Base-by-base conservation (phyloP, 2,329 filamentous ascomycete species). In the Knufia fluminis region DNA sequence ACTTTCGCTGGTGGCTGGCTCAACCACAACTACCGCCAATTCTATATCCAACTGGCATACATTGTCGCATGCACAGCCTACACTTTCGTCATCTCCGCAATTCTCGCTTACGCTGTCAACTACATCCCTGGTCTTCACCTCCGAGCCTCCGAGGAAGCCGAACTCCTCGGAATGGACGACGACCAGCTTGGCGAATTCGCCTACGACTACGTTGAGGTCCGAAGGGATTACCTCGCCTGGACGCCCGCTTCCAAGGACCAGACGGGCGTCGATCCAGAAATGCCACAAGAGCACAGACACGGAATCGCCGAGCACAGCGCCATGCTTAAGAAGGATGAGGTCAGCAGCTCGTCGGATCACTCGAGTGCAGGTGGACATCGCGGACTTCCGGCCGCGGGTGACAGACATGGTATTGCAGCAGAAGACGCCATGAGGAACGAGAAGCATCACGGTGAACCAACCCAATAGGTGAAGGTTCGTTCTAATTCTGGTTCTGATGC, bases 51-150 rank as follows among this genome's bases (percentile, higher is more conserved):
- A 65, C 70, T 86, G 47, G 82, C 82, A 50, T 84, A 83, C 63
- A 77, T 80, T 57, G 73, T 78, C 40, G 79, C 83, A 44, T 75
- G 76, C 47, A 79, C 80, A 62, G 74, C 70, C 47, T 87, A 84
- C 71, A 73, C 81, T 24, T 86, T 86, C 60, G 72, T 75, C 52
- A 66, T 86, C 52, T 83, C 80, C 52, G 82, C 80, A 66, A 62
- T 85, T 57, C 83, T 87, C 59, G 77, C 85, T 22, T 85, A 83
- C 66, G 64, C 79, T 50, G 76, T 87, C 69, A 86, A 87, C 71
- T 73, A 82, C 54, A 72, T 86, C 40, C 83, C 83, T 0, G 83
- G 83, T 22, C 73, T 86, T 26, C 80, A 81, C 58, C 78, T 87
- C 44, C 80, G 83, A 49, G 82, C 82, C 51, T 71, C 73, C 12